phyloP scores from a whole-genome alignment of 1,139 yeast species.

The Candida sanyaensis region DNA sequence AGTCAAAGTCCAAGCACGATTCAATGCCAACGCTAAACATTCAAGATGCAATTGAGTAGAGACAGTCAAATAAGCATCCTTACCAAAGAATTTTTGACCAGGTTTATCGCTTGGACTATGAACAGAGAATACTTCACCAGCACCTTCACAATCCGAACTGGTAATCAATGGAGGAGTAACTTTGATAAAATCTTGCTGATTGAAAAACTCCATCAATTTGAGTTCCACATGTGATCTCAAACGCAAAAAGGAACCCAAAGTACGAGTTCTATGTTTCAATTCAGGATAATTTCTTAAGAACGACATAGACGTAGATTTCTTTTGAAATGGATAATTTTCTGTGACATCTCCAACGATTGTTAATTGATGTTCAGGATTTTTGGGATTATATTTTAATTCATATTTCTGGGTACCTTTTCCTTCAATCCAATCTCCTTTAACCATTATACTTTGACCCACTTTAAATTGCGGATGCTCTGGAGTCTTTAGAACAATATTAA shows the following conservation, averaged over 20 bases:
- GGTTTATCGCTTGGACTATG: conserved; percentile 24
- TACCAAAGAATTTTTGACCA: conserved; percentile 58
- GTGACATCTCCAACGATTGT: conserved; percentile 55
- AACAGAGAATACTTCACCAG: conserved; percentile 81
- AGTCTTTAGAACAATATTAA: conserved; percentile 59
- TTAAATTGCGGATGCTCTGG: conserved; percentile 38
- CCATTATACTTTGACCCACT: conserved; percentile 44
- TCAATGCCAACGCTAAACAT: conserved; percentile 70
- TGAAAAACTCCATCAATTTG: conserved; percentile 56
- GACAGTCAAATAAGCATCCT: conserved; percentile 74
- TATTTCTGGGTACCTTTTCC: conserved; percentile 35
- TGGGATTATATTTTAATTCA: conserved; percentile 32
- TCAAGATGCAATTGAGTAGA: conserved; percentile 93
- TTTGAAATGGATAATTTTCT: conserved; percentile 77
- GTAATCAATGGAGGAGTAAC: conserved; percentile 87
- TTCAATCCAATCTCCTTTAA: conserved; percentile 34
- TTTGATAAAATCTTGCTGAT: conserved; percentile 56
- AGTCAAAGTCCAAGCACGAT: conserved; percentile 83
- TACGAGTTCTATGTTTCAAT: conserved; percentile 73
- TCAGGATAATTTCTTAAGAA: conserved; percentile 70
- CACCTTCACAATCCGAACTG: conserved; percentile 95
- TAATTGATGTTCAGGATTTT: conserved; percentile 22
- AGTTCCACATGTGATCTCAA: conserved; percentile 70
- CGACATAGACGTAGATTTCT: conserved; percentile 67
- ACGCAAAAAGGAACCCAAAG: conserved; percentile 66